Evolutionary conservation across 2,329 filamentous ascomycete genomes (phyloP), one percentile per base, ranked within the genome.

Genomic region (Xylariaceae sp.): DNA sequence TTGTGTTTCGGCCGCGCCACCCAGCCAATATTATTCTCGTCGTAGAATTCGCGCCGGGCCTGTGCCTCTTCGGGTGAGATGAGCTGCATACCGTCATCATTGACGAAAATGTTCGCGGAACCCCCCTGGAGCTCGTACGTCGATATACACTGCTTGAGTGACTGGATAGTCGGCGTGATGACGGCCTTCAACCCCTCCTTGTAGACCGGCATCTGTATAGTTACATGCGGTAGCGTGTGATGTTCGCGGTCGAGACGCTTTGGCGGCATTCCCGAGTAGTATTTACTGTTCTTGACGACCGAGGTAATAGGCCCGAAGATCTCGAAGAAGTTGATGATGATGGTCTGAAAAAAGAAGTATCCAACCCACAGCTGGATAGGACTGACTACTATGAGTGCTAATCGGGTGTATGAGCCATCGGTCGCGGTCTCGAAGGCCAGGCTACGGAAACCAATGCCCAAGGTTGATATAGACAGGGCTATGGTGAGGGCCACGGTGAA

Each of bases 81-180:
- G 35, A 84, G 69, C 65, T 86, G 83, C 77, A 87, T 81, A 54
- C 84, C 84, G 59, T 87, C 84, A 53, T 87, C 84, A 60, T 87
- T 86, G 65, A 87, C 71, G 63, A 86, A 85, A 58, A 87, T 84
- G 63, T 81, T 85, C 30, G 84, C 84, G 1, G 82, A 80, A 6
- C 84, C 84, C n/a, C 84, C 84, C 64, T 80, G 78, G 60, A 79
- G 69, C 60, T 83, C 80, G 60, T 83, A 84, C 9, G 79, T 79
- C 37, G 78, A 79, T 57, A 83, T 82, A 19, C 80, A 80, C 11
- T 75, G 74, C 64, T 80, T 81, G 35, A 83, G 67, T 3, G 78
- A 81, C 26, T 75, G 72, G 43, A 83, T 74, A 0, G 80, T 83
- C 0, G 80, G 80, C 45, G 74, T 72, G 59, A 83, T 82, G 64